A percentile compares a stretch with the other conserved stretches of the same genome.
Evolutionary conservation across 2,329 filamentous ascomycete genomes (phyloP).

Genomic region (Dryadomyces quercus-mongolicae): DNA sequence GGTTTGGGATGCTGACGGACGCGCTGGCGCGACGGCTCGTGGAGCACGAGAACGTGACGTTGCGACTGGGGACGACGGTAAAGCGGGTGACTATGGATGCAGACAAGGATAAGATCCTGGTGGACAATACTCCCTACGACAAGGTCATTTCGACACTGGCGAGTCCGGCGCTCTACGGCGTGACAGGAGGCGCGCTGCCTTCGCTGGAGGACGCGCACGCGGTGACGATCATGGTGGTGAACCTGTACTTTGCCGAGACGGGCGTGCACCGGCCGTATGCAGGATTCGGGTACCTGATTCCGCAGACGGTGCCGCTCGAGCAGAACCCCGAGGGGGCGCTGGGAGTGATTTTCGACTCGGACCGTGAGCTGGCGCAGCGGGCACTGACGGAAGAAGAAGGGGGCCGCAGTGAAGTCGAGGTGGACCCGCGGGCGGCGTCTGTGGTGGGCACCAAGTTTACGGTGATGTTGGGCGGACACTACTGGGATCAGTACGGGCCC

Average conservation of each 20-base stretch:
- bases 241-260: constrained; percentile 66
- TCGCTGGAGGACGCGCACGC: constrained; percentile 43
- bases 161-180: constrained; percentile 23
- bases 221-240: constrained; percentile 83
- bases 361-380: constrained; percentile 28
- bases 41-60: constrained; percentile 43
- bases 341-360: constrained; percentile 85
- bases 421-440: not conserved
- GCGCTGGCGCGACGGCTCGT: constrained; percentile 39
- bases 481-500: constrained; percentile 52
- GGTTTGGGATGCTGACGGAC: constrained; percentile 50
- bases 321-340: constrained; percentile 33
- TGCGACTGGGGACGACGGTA: constrained; percentile 39
- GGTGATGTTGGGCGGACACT: constrained; percentile 89
- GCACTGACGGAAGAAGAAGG: constrained; percentile 1
- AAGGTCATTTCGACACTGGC: constrained; percentile 56
- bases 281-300: constrained; percentile 90
- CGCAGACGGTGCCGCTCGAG: constrained; percentile 37
- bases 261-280: constrained; percentile 45
- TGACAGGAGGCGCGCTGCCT: constrained; percentile 29
- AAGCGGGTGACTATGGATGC: constrained; percentile 23
- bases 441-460: constrained; percentile 38
- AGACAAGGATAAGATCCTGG: not conserved
- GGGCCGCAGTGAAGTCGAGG: not conserved
- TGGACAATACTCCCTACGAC: constrained; percentile 25